A percentile compares a stretch with the other conserved stretches of the same genome.
Conservation (phyloP, 495 filamentous ascomycete genomes). For the Penicillium paradoxum region DNA sequence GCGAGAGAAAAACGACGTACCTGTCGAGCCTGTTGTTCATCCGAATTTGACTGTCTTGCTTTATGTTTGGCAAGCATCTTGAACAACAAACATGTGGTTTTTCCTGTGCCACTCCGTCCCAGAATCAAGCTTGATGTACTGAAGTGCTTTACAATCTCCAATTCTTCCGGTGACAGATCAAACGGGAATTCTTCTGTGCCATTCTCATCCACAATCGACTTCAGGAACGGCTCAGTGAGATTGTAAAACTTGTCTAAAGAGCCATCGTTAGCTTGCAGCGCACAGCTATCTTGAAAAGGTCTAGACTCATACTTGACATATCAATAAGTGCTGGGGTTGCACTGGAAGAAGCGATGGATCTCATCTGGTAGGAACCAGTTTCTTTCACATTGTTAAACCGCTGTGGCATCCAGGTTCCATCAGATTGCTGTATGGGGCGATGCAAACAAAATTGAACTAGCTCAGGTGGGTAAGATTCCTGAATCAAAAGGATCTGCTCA, state of each 20-base stretch:
- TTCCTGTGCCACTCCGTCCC: constrained; percentile 43
- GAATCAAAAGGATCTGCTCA: constrained; percentile 11
- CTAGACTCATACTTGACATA: constrained; percentile 17
- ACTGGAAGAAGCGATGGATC: background rate
- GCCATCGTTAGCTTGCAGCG: background rate
- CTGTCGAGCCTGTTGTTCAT: constrained; percentile 22
- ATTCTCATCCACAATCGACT: constrained; percentile 9
- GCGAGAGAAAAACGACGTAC: constrained; percentile 12
- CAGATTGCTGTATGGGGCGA: background rate
- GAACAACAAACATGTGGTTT: constrained; percentile 41
- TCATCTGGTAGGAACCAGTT: background rate
- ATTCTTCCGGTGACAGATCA: constrained; percentile 33
- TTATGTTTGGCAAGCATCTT: constrained; percentile 32
- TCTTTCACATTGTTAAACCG: constrained; percentile 1
- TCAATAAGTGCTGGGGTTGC: constrained; percentile 16
- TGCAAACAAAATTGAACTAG: constrained; percentile 9
- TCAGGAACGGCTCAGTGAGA: constrained; percentile 32
- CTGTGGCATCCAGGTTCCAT: constrained; percentile 9
- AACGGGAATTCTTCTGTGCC: constrained; percentile 32
- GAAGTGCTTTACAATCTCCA: constrained; percentile 29
- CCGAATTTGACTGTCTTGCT: constrained; percentile 1
- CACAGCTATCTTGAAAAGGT: background rate
- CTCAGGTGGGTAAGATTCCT: constrained; percentile 12
- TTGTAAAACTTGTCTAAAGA: constrained; percentile 34
- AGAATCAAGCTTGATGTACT: constrained; percentile 33